Conservation (phyloP, 75 land plant species). For the Ceratopteris richardii region DNA sequence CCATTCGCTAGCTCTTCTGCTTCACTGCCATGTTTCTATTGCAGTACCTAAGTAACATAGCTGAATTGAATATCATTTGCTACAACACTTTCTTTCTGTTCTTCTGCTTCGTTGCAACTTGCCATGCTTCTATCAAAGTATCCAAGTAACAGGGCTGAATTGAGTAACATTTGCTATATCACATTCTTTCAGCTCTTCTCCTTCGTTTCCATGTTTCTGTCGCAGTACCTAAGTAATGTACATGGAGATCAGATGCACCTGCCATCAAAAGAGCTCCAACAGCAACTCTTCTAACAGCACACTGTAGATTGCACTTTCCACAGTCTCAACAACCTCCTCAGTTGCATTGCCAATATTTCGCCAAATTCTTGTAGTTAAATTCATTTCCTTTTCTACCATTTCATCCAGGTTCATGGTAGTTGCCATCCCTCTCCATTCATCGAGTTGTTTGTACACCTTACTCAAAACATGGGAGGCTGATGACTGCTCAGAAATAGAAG, state of each 20-base stretch:
- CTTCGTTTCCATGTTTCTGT: too few species aligned
- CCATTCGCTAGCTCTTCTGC: too few species aligned
- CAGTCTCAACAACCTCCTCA: not conserved
- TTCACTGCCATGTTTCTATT: too few species aligned
- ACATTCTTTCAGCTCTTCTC: too few species aligned
- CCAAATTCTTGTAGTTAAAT: not conserved
- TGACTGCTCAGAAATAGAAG: not conserved
- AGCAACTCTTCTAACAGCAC: not conserved
- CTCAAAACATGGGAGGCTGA: constrained; percentile 1
- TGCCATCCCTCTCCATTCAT: constrained; percentile 5
- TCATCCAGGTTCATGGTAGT: constrained; percentile 5
- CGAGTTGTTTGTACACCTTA: constrained; percentile 3
- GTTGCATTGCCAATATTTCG: not conserved
- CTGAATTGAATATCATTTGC: too few species aligned
- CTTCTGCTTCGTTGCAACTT: too few species aligned
- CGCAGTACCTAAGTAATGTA: not conserved
- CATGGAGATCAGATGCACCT: not conserved
- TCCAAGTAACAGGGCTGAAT: too few species aligned
- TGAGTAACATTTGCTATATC: too few species aligned
- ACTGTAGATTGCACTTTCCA: not conserved
- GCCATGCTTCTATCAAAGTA: too few species aligned
- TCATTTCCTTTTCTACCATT: constrained; percentile 6
- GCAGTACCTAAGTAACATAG: too few species aligned
- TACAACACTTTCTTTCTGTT: too few species aligned
- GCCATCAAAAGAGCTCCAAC: not conserved